A percentile compares a stretch with the other conserved stretches of the same genome.
Evolutionary conservation across 2,329 filamentous ascomycete genomes (phyloP).

Genomic region (Phialophora verrucosa): DNA sequence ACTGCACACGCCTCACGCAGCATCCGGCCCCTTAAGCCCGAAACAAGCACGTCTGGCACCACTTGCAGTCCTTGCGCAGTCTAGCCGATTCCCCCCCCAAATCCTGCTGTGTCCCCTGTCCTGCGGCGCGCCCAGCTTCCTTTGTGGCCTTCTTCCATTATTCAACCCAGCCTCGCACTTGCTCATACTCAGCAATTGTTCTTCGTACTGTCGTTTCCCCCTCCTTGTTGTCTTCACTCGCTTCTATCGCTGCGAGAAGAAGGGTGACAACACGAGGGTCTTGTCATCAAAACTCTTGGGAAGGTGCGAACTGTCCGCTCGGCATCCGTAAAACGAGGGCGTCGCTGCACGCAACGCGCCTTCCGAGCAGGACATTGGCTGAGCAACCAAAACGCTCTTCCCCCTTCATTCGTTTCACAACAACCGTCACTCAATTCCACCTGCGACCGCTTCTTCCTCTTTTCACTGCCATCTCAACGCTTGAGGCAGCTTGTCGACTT

Average conservation of each 20-base stretch:
- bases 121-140: constrained; percentile 19
- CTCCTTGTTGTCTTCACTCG: constrained; percentile 37
- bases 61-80: constrained; percentile 18
- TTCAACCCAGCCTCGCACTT: constrained; percentile 34
- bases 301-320: constrained; percentile 22
- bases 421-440: constrained; percentile 31
- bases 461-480: constrained; percentile 26
- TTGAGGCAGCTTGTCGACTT: constrained; percentile 19
- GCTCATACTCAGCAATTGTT: constrained; percentile 20
- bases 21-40: constrained; percentile 31
- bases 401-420: constrained; percentile 44
- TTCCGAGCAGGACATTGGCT: constrained; percentile 39
- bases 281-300: constrained; percentile 16
- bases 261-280: constrained; percentile 26
- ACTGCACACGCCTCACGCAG: constrained; percentile 20
- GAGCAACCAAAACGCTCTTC: constrained; percentile 40
- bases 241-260: constrained; percentile 35
- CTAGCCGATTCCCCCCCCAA: constrained; percentile 17
- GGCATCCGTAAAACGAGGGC: constrained; percentile 18
- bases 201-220: constrained; percentile 37
- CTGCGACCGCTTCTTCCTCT: constrained; percentile 26
- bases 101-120: constrained; percentile 28
- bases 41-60: constrained; percentile 33
- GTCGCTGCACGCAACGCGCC: constrained; percentile 37
- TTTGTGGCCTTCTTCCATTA: constrained; percentile 26